Percentiles rank a stretch among this genome's conserved stretches.
These are phyloP conservation scores for Tulasnella sp. DNA, from an alignment of 768 basidiomycete species.

Conservation along the genomic window DNA sequence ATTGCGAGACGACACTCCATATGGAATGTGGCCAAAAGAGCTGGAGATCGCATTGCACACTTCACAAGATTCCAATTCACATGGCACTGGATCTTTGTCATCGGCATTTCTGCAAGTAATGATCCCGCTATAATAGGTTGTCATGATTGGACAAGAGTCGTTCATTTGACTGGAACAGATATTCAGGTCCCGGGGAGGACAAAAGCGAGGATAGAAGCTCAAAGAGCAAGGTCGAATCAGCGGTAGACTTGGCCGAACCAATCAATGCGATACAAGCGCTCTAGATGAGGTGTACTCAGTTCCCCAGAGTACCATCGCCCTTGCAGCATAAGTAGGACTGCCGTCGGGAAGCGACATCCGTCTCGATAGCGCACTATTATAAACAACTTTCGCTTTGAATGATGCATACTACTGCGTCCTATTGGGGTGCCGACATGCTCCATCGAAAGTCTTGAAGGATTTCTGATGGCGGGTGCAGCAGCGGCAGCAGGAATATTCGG, in stretches of 20 bases:
- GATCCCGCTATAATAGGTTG: neutral
- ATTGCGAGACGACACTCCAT: neutral
- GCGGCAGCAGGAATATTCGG: neutral
- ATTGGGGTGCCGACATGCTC: neutral
- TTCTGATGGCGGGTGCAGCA: neutral
- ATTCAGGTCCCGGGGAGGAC: no score
- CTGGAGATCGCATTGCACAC: neutral
- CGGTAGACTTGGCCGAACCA: neutral
- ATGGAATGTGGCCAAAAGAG: neutral
- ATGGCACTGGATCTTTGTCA: neutral
- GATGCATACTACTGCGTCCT: neutral
- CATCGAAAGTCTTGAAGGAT: neutral
- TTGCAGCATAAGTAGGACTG: neutral
- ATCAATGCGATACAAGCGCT: neutral
- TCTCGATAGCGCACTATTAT: neutral
- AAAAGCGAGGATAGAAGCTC: neutral
- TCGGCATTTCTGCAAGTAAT: neutral
- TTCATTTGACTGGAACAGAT: neutral
- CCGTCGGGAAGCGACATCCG: neutral
- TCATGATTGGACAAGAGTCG: neutral
- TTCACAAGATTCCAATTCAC: neutral
- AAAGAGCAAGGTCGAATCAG: neutral
- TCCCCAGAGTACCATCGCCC: neutral
- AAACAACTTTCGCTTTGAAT: no score
- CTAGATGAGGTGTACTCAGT: neutral